Conservation (phyloP, 163 green algal species). For the Scenedesmus sp. region DNA sequence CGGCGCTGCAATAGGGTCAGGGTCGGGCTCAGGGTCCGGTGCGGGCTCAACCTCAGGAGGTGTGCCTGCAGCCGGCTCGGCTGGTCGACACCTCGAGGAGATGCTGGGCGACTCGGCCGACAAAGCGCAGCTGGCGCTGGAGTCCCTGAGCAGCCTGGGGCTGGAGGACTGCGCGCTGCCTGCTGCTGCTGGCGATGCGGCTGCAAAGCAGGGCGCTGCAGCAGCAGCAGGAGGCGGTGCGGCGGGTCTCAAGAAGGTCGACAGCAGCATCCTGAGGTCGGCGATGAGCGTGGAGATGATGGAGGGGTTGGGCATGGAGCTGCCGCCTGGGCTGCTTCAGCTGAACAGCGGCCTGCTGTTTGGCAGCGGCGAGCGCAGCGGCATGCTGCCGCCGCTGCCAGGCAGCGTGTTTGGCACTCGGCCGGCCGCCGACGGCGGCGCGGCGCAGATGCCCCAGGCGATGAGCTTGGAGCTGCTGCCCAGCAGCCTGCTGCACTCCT, state of each 20-base stretch:
- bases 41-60: background rate
- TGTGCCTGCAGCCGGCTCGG: background rate
- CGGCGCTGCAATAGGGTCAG: background rate
- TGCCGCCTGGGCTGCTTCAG: constrained; percentile 15
- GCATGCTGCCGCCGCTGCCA: background rate
- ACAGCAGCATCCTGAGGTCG: background rate
- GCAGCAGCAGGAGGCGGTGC: background rate
- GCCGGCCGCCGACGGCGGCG: background rate
- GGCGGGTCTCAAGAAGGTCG: too few relatives aligned
- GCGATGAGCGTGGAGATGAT: background rate
- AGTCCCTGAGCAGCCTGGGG: background rate
- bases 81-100: background rate
- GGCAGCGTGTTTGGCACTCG: background rate
- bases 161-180: background rate
- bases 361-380: background rate
- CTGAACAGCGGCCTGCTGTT: constrained; percentile 15
- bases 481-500: background rate
- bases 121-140: background rate
- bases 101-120: background rate
- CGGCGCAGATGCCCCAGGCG: background rate
- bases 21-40: background rate
- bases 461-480: background rate
- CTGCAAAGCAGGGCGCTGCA: background rate
- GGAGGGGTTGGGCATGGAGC: constrained; percentile 19
- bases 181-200: background rate